phyloP scores from a whole-genome alignment of 768 basidiomycete species.

The Xanthoconium purpureum region DNA sequence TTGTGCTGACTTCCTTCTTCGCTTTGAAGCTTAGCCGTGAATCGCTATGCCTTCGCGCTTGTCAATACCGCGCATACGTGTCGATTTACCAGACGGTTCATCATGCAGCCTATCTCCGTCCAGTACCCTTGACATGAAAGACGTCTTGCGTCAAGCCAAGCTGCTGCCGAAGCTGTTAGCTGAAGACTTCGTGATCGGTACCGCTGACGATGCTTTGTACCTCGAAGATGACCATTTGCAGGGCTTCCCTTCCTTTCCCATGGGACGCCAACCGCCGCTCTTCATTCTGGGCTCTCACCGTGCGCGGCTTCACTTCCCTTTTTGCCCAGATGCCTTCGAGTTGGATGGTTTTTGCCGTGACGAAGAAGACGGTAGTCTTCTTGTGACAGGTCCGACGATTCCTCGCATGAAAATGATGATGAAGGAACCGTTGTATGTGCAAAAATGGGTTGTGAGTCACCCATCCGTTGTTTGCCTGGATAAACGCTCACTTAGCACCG shows the following conservation, averaged over 20 bases:
- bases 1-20: conserved; percentile 6
- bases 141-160: conserved; percentile 15
- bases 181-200: conserved; percentile 17
- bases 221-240: conserved; percentile 16
- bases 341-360: conserved; percentile 16
- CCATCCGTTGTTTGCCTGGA: neutral
- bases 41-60: conserved; percentile 17
- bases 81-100: conserved; percentile 15
- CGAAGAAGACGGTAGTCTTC: conserved; percentile 11
- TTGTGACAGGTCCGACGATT: conserved; percentile 33
- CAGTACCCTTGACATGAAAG: conserved; percentile 28
- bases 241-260: conserved; percentile 33
- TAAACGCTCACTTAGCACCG: conserved; percentile 6
- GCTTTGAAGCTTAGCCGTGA: conserved; percentile 3
- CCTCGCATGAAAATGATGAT: conserved; percentile 37
- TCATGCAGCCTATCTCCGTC: conserved; percentile 17
- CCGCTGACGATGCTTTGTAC: conserved; percentile 5
- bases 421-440: conserved; percentile 33
- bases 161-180: conserved; percentile 21
- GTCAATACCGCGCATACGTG: conserved; percentile 23
- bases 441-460: conserved; percentile 34
- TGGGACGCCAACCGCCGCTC: conserved; percentile 22
- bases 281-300: conserved; percentile 27
- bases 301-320: conserved; percentile 22
- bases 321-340: conserved; percentile 20